phyloP scores from a whole-genome alignment of 495 filamentous ascomycete genomes.

The Aspergillus diversus region DNA sequence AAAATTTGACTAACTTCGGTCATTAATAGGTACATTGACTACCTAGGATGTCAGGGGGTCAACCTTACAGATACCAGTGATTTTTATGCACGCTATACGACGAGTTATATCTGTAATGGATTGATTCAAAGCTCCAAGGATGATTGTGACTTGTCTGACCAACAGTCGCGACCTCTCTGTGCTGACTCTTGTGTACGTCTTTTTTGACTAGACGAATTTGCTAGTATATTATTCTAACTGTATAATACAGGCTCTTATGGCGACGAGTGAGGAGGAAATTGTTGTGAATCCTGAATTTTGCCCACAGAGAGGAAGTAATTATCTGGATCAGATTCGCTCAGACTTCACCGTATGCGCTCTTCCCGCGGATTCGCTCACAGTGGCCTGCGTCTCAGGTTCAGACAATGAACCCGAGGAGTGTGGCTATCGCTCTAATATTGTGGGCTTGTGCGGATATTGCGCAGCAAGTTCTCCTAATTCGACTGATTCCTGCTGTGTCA shows the following conservation, averaged over 20 bases:
- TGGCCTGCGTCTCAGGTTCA: slow-evolving; percentile 72
- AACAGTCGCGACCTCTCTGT: slow-evolving; percentile 76
- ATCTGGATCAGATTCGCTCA: slow-evolving; percentile 78
- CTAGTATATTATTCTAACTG: slow-evolving; percentile 24
- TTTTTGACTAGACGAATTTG: neutral
- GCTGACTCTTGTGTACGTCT: slow-evolving; percentile 83
- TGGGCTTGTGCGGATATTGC: slow-evolving; percentile 89
- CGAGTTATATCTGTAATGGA: slow-evolving; percentile 89
- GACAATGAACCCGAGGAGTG: slow-evolving; percentile 87
- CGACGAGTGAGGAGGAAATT: slow-evolving; percentile 84
- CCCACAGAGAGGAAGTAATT: slow-evolving; percentile 60
- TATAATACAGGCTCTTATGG: slow-evolving; percentile 70
- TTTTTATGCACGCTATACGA: slow-evolving; percentile 93
- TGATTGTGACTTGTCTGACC: slow-evolving; percentile 66
- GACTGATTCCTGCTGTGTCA: slow-evolving; percentile 93
- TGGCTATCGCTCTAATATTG: slow-evolving; percentile 78
- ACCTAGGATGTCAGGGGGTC: slow-evolving; percentile 81
- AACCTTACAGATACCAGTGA: slow-evolving; percentile 79
- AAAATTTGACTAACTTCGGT: slow-evolving; percentile 18
- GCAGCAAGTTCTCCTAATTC: slow-evolving; percentile 79
- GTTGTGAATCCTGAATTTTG: slow-evolving; percentile 76
- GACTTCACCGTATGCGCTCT: slow-evolving; percentile 90
- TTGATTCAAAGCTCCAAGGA: slow-evolving; percentile 88
- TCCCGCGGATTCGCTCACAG: slow-evolving; percentile 75
- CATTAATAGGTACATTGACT: slow-evolving; percentile 39